Base-by-base conservation (phyloP, 768 basidiomycete genomes). In the Cystofilobasidium capitatum region DNA sequence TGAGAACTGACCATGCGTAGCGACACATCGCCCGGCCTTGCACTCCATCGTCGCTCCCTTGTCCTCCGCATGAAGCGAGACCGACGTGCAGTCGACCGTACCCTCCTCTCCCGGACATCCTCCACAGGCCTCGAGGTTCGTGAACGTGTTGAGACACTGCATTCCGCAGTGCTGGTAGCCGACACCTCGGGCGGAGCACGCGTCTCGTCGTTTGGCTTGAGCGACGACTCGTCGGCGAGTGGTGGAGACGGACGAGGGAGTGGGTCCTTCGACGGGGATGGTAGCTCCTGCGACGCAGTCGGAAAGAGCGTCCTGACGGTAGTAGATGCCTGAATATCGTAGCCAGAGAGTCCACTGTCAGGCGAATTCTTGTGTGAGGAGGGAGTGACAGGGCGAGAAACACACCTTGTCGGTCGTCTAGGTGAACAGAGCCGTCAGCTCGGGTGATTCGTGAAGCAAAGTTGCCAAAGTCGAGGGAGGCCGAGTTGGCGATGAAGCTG, bases 401-500 rank as follows among this genome's bases (percentile, higher is more conserved):
- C 49, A 12, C 54, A 65, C 64, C 64, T 54, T 35, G 64, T 39
- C 64, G 14, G 51, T 54, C 42, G 64, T 65, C 64, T 10, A 29
- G 20, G 2, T 33, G 31, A 3, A 65, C 49, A 12, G 49, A 31
- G 1, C 64, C 64, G 17, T 54, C 35, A 29, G 51, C 37, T 9
- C 49, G 51, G 8, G 49, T 65, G n/a, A 65, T 40, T 16, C 36
- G 31, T 35, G 64, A 49, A 22, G 64, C 64, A 31, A 65, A 54
- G 39, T 54, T 65, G 0, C 64, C 64, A 54, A 65, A 55, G 54
- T 55, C 17, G 49, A 31, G 54, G 20, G 47, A 17, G 3, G 35
- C 22, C 13, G 37, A 26, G 36, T 65, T n/a, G 22, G 40, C 8
- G 20, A 65, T 51, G 29, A 58, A 65, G 22, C n/a, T n/a, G n/a